phyloP scores from a whole-genome alignment of 768 basidiomycete species.

The Stropharia rugosoannulata region DNA sequence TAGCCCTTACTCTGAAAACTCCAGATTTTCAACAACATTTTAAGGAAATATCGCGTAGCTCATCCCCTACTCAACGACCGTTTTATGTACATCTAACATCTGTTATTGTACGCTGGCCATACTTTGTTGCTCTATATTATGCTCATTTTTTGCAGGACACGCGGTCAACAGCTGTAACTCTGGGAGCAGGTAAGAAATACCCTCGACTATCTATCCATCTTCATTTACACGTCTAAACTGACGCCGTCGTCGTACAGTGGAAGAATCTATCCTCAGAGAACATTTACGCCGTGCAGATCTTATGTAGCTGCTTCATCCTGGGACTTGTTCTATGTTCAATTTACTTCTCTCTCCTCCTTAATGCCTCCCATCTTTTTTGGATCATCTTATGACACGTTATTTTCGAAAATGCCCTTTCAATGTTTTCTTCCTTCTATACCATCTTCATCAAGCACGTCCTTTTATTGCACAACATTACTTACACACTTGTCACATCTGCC shows the following conservation, averaged over 20 bases:
- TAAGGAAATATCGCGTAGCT: constrained; percentile 64
- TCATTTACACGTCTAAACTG: neutral
- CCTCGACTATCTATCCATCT: neutral
- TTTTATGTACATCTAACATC: constrained; percentile 78
- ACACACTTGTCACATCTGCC: too few relatives aligned
- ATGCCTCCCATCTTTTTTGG: neutral
- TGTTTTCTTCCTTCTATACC: neutral
- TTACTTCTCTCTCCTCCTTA: neutral
- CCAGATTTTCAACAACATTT: constrained; percentile 81
- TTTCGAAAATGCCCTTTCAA: neutral
- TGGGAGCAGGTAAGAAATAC: constrained; percentile 51
- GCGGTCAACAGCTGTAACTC: constrained; percentile 67
- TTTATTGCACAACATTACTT: too few relatives aligned
- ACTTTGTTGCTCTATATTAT: neutral
- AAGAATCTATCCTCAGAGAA: constrained; percentile 70
- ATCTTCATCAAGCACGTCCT: neutral
- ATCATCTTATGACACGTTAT: neutral
- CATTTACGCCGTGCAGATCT: constrained; percentile 71
- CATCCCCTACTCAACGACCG: constrained; percentile 62
- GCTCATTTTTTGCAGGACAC: constrained; percentile 53
- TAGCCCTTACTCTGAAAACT: too few relatives aligned
- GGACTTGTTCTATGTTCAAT: constrained; percentile 8
- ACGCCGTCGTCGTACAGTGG: constrained; percentile 38
- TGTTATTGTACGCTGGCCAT: constrained; percentile 57
- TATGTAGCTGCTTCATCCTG: constrained; percentile 37